Conservation (phyloP, 805 yeast species). For the Candida nonsorbophila region DNA sequence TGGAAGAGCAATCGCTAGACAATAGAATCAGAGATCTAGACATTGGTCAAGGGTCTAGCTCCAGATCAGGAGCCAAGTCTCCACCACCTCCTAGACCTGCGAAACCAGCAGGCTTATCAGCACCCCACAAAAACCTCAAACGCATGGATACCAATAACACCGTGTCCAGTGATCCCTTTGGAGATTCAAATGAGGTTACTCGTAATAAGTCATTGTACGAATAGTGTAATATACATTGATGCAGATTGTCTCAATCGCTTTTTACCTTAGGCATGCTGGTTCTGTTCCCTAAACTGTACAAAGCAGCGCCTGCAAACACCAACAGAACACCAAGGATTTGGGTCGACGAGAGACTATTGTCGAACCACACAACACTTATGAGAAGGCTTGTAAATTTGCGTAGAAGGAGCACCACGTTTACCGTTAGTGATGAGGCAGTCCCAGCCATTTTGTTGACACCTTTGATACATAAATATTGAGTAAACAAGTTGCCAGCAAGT, state of each 20-base stretch:
- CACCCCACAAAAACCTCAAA: constrained; percentile 11
- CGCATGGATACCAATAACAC: constrained; percentile 21
- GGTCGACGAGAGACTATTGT: too few relatives aligned
- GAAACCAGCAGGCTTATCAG: constrained; percentile 12
- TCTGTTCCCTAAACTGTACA: too few relatives aligned
- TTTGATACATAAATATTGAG: too few relatives aligned
- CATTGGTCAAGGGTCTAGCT: neutral
- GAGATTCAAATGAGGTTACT: constrained; percentile 22
- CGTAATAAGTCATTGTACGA: constrained; percentile 11
- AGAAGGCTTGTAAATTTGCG: too few relatives aligned
- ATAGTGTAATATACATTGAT: constrained; percentile 5
- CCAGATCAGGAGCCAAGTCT: constrained; percentile 8
- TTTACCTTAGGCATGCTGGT: too few relatives aligned
- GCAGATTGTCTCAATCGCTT: too few relatives aligned
- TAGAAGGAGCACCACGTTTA: too few relatives aligned
- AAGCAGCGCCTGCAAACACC: neutral
- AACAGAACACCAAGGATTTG: too few relatives aligned
- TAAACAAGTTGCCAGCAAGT: too few relatives aligned
- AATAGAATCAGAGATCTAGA: constrained; percentile 1
- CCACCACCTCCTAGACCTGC: constrained; percentile 26
- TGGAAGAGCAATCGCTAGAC: constrained; percentile 19
- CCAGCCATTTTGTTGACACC: too few relatives aligned
- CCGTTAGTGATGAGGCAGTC: too few relatives aligned
- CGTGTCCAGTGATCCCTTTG: constrained; percentile 33
- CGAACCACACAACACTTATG: too few relatives aligned